Evolutionary conservation across 345 rosid species (phyloP).

Genomic region (Rhodomyrtus tomentosa): DNA sequence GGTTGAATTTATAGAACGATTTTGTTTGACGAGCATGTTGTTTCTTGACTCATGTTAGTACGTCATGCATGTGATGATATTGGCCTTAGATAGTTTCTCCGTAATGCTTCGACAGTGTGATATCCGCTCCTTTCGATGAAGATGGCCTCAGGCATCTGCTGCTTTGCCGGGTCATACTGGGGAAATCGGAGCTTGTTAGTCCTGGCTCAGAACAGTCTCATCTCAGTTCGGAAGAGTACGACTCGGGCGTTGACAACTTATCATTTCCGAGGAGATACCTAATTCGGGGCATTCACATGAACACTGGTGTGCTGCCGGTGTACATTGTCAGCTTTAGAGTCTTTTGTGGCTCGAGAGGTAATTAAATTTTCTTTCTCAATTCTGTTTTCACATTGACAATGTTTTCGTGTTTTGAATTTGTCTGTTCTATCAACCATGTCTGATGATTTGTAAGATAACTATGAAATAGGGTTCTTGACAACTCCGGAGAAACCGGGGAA

Average conservation of each 20-base stretch:
- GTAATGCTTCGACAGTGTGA: constrained; percentile 25
- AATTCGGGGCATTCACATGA: constrained; percentile 57
- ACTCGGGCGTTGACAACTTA: constrained; percentile 52
- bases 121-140: constrained; percentile 21
- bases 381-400: not conserved
- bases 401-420: not conserved
- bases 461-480: constrained; percentile 20
- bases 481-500: constrained; percentile 12
- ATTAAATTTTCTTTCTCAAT: not conserved
- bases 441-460: not conserved
- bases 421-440: not conserved
- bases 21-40: not conserved
- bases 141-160: constrained; percentile 60
- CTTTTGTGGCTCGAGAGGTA: constrained; percentile 17
- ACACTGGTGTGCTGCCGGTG: constrained; percentile 72
- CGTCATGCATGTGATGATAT: not conserved
- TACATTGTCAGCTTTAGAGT: constrained; percentile 50
- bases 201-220: constrained; percentile 43
- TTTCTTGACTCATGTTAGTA: not conserved
- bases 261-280: constrained; percentile 44
- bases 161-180: constrained; percentile 68
- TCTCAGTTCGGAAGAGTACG: constrained; percentile 57
- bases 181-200: constrained; percentile 52
- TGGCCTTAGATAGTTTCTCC: not conserved
- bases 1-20: not conserved